Base-by-base conservation (phyloP, 495 filamentous ascomycete species). In the Penicillium lagena region DNA sequence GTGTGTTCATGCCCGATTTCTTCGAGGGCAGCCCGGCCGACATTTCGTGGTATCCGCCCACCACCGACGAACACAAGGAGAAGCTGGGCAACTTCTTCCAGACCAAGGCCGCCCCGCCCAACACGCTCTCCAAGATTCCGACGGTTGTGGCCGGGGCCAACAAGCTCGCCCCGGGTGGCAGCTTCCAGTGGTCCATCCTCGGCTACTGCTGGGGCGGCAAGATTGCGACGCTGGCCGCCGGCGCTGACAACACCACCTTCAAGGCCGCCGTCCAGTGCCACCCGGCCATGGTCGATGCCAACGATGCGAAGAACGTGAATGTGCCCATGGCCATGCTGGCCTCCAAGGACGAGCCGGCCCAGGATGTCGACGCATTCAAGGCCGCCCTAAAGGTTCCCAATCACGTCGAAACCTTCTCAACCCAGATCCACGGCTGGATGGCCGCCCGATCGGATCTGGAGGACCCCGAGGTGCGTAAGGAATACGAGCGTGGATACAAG, bases 191-290 rank as follows among this genome's bases (percentile, higher is more conserved):
- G 89, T 89, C 73, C n/a, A 73, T 89, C 45, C 60, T 96, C n/a
- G 91, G 91, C 11, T 89, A 76, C 78, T 98, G 91, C 77, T 98
- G 90, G 91, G 91, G 91, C 45, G 90, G 86, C 43, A 95, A 95
- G 73, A 79, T 86, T 40, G 68, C 77, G 12, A 74, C 76, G n/a
- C 72, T 87, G n/a, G 68, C 80, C 29, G 67, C 75, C 6, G 67
- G 63, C 4, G 59, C 74, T 14, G 68, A 75, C 28, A 81, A 76
- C 54, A 78, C 68, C 27, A 68, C 68, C 32, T 95, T 95, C 71
- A 79, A 78, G 45, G 79, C 80, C 1, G 86, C 68, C 1, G 83
- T 79, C 9, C 78, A 86, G 54, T 74, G 72, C 50, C 91, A 96
- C 64, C 93, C 91, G 1, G 91, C 89, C 17, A 90, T 94, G 86